Evolutionary conservation across 345 rosid genomes (phyloP), one percentile per base, ranked within the genome.

Genomic region (Aquilaria sinensis): DNA sequence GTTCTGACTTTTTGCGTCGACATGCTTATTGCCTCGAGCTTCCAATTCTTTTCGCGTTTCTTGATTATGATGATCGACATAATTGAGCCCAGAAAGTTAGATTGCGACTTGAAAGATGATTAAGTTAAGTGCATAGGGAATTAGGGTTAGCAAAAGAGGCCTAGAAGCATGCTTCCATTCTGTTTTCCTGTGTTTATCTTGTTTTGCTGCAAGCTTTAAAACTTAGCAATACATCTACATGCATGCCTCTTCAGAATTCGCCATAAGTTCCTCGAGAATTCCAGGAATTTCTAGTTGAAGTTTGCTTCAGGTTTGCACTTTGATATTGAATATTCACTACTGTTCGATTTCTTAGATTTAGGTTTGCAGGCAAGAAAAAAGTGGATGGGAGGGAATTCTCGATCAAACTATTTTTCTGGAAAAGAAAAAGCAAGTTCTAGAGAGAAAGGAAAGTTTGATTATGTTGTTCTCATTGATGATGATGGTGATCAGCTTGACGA

Each of bases 391-490:
- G 70, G 78, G 50, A 66, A 49, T 68, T 74, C 74, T 63, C 79
- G 62, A 45, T 66, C 70, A 50, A 76, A 73, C 61, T 47, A 81
- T 49, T 68, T 73, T 63, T 70, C 74, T 32, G 69, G 80, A 78
- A 82, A 80, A 68, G 73, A 76, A 62, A 67, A 64, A 23, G 61
- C 66, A 16, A 63, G 84, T 50, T 70, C 78, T 59, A 60, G 60
- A 49, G 74, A 63, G 53, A 73, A 75, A 47, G 72, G 76, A 53
- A 66, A 70, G 56, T 31, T 55, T 9, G 78, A 85, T 60, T 75
- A 87, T 74, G 67, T 83, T 69, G 77, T 84, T 63, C 30, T 85
- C 59, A 79, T 87, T 57, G 96, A 89, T 70, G 89, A 85, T 66
- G 89, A 83, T n/a, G 48, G 74, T 65, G 86, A 83, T 65, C 58